Percentiles rank a stretch among this genome's conserved stretches.
Conservation (phyloP, 2,329 filamentous ascomycete species). For the Xylariaceae sp. region DNA sequence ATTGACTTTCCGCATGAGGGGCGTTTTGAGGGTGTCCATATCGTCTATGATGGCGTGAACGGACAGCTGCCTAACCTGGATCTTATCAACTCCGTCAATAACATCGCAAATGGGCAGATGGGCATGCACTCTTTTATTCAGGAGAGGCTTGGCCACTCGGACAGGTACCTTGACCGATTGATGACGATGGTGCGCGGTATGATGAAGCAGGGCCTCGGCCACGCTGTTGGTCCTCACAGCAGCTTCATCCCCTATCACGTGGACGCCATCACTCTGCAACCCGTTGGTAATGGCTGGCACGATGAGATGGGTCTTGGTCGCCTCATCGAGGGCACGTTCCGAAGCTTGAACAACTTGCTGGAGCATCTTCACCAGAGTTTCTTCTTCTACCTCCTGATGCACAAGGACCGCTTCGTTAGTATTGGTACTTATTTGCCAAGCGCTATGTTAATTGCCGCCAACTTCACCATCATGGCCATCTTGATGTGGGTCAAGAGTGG, state of each 20-base stretch:
- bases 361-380: constrained; percentile 98
- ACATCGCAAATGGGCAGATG: constrained; percentile 87
- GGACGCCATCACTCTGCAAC: constrained; percentile 88
- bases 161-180: constrained; percentile 75
- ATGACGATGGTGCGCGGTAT: constrained; percentile 88
- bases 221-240: constrained; percentile 86
- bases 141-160: constrained; percentile 72
- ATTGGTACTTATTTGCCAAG: constrained; percentile 96
- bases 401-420: constrained; percentile 87
- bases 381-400: constrained; percentile 96
- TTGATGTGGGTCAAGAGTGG: constrained; percentile 91
- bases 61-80: constrained; percentile 94
- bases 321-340: constrained; percentile 82
- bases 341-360: constrained; percentile 91
- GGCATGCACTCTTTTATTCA: constrained; percentile 79
- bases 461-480: constrained; percentile 94
- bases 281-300: constrained; percentile 87
- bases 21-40: constrained; percentile 80
- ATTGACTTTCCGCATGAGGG: constrained; percentile 85
- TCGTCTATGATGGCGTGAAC: constrained; percentile 93
- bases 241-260: constrained; percentile 97
- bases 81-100: constrained; percentile 87
- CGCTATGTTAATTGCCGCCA: constrained; percentile 93
- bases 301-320: constrained; percentile 95
- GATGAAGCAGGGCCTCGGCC: constrained; percentile 83